Evolutionary conservation across 140 eudicot genomes (phyloP), one percentile per base, ranked within the genome.

Genomic region (Anethum foeniculum): DNA sequence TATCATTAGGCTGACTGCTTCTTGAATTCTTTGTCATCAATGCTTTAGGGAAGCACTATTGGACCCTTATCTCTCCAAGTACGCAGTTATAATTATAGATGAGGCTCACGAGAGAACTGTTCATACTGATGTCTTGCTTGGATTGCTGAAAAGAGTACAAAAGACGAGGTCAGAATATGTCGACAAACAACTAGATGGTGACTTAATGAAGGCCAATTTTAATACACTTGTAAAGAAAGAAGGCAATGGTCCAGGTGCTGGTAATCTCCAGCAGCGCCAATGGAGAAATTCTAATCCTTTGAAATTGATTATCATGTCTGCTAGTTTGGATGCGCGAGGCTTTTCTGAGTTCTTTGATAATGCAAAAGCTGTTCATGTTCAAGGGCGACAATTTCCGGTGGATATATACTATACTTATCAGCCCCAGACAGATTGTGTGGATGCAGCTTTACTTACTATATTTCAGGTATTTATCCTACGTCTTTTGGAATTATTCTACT

Each of bases 41-140:
- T 41, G 75, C 77, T 81, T 58, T 93, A 94, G 97, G 92, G 99
- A 95, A 86, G 97, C 97, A 81, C 88, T 95, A 78, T 85, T 95
- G 86, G 99, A 95, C 82, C 97, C 97, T 3, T 85, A 80, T 64
- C 97, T 95, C 75, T 91, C 97, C 28, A 90, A 86, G 78, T 95
- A 95, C 83, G 88, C 99, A 23, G 96, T 95, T 77, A 91, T 92
- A 85, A 85, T 95, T 38, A 91, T 95, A 79, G 99, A 95, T 85
- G 99, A 95, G 87, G 97, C 97, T 86, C 99, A 92, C 48, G 97
- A 92, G 88, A 88, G 97, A 84, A 95, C 98, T 19, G 92, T 95
- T 23, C 97, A 92, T 81, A 95, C 99, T 48, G 99, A 95, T 88
- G 97, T 95, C 67, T 75, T 95, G 79, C 89, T 95, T 77, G 99